Percentiles rank a stretch among this genome's conserved stretches.
Evolutionary conservation across 1,139 yeast genomes (phyloP).

Genomic region (Diutina neorugosa): DNA sequence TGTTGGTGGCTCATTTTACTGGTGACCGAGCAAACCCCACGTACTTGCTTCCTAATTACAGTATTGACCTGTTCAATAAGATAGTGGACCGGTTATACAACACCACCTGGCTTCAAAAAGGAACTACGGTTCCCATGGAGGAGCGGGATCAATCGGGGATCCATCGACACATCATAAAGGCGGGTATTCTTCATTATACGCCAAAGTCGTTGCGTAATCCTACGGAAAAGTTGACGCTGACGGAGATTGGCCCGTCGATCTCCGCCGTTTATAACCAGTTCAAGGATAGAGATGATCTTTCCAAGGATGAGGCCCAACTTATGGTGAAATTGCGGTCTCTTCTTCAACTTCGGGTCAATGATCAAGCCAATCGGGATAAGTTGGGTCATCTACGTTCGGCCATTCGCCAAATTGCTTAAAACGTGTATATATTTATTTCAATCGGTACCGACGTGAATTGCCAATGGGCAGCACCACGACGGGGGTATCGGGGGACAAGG

Average conservation of each 20-base stretch:
- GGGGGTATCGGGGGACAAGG: not conserved
- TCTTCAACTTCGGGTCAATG: conserved; percentile 9
- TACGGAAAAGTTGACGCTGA: conserved; percentile 11
- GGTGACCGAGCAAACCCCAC: conserved; percentile 7
- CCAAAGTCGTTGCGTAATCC: conserved; percentile 15
- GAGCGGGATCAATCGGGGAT: conserved; percentile 9
- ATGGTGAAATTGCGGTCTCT: conserved; percentile 13
- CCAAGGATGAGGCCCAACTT: conserved; percentile 11
- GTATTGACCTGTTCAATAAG: conserved; percentile 16
- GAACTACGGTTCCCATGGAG: conserved; percentile 5
- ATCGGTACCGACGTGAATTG: not conserved
- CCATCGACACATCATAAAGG: conserved; percentile 18
- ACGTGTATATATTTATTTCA: not conserved
- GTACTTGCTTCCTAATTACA: conserved; percentile 12
- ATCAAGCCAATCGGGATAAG: conserved; percentile 9
- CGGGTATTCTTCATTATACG: conserved; percentile 20
- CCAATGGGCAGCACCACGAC: not conserved
- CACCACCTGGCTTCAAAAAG: conserved; percentile 17
- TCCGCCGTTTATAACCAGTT: conserved; percentile 13
- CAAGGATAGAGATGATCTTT: conserved; percentile 10
- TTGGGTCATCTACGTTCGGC: conserved; percentile 6
- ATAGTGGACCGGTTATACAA: conserved; percentile 15
- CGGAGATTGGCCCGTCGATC: conserved; percentile 15
- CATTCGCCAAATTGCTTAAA: not conserved
- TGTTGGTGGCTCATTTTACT: conserved; percentile 12